Evolutionary conservation across 2,329 filamentous ascomycete genomes (phyloP).

Genomic region (Penicillium sp.): DNA sequence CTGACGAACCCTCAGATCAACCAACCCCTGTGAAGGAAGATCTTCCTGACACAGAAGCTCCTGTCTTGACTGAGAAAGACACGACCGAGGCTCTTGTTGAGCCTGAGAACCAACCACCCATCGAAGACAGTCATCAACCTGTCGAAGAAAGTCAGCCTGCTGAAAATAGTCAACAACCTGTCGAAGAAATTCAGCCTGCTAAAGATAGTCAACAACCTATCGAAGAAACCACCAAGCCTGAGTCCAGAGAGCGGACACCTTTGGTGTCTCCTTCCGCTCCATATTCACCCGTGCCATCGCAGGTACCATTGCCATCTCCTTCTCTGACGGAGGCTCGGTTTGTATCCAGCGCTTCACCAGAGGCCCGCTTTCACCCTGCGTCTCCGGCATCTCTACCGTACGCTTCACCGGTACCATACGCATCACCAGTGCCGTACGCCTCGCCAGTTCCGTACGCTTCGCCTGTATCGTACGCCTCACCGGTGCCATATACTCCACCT

Average conservation of each 20-base stretch:
- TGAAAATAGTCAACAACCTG: background rate
- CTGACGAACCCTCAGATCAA: slow-evolving; percentile 17
- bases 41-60: slow-evolving; percentile 15
- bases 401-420: slow-evolving; percentile 16
- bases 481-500: slow-evolving; percentile 18
- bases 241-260: slow-evolving; percentile 20
- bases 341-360: slow-evolving; percentile 29
- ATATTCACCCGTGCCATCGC: slow-evolving; percentile 28
- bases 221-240: background rate
- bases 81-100: slow-evolving; percentile 14
- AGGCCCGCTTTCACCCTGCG: slow-evolving; percentile 26
- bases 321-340: slow-evolving; percentile 35
- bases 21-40: slow-evolving; percentile 24
- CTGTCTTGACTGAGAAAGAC: slow-evolving; percentile 15
- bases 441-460: slow-evolving; percentile 17
- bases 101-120: background rate
- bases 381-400: slow-evolving; percentile 27
- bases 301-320: slow-evolving; percentile 36
- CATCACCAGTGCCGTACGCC: slow-evolving; percentile 6
- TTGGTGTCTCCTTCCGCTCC: slow-evolving; percentile 28
- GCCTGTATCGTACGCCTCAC: slow-evolving; percentile 7
- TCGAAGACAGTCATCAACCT: background rate
- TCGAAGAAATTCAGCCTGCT: slow-evolving; percentile 1
- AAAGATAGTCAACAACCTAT: background rate
- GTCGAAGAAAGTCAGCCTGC: slow-evolving; percentile 1